Base-by-base conservation (phyloP, 1,139 yeast genomes). In the Suhomyces bolitotheri region DNA sequence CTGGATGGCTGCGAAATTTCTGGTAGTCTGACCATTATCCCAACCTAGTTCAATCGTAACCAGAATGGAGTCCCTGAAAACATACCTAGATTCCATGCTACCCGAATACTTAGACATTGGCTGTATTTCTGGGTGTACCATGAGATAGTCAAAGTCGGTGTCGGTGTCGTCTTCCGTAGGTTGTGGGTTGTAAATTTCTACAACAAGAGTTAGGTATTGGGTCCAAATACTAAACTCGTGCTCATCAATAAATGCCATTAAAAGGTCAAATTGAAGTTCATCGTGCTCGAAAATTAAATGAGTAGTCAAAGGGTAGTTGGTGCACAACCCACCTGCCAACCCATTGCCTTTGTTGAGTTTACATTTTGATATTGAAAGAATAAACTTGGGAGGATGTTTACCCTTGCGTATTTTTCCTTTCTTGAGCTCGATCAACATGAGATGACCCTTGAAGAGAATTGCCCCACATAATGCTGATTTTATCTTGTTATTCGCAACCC, bases 381-480 rank as follows among this genome's bases (percentile, higher is more conserved):
- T 58, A 41, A 78, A 75, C 16, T 55, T 59, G 7, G 73, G 64
- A 3, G 59, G n/a, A n/a, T n/a, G n/a, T n/a, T n/a, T n/a, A n/a
- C n/a, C n/a, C n/a, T n/a, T n/a, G n/a, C n/a, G n/a, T 56, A 24
- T 46, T 40, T 14, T 56, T 20, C 28, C 29, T 45, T 20, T 6
- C 20, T 56, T 38, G 17, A 39, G 24, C 8, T 56, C 51, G 26
- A 49, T 41, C 10, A 64, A 36, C 0, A 78, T 42, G 10, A 79
- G 49, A 49, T 76, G 80, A 8, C 78, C 68, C 44, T 78, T 76
- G 56, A 73, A 79, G 19, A 78, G 47, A 27, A 77, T 51, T 0
- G 67, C 62, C 2, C 75, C 78, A 35, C 62, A 51, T 11, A 57
- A 53, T 5, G 26, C 42, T 32, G 38, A 56, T 28, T 28, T 43